These are phyloP conservation scores for Penicillium brevicompactum DNA, from an alignment of 2,329 filamentous ascomycete genomes.

Conservation along the genomic window DNA sequence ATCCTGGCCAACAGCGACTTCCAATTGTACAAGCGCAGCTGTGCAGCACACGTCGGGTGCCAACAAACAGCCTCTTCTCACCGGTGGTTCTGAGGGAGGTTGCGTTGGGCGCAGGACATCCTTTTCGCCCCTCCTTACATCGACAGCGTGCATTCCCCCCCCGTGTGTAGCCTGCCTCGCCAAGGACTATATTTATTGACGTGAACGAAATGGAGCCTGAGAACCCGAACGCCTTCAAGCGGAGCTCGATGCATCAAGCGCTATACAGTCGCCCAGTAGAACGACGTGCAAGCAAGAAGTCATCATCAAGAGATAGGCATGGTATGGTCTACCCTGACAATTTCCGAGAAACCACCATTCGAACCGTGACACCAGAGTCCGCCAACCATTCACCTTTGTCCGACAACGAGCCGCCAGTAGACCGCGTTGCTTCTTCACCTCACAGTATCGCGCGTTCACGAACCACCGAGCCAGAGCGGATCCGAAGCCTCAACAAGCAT, in stretches of 20 bases:
- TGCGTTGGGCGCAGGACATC: constrained; percentile 29
- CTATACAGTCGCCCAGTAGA: constrained; percentile 44
- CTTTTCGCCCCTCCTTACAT: constrained; percentile 24
- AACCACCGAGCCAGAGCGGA: constrained; percentile 35
- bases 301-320: constrained; percentile 49
- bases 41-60: constrained; percentile 26
- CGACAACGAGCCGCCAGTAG: constrained; percentile 37
- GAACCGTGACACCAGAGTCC: constrained; percentile 50
- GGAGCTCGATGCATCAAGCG: constrained; percentile 43
- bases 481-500: constrained; percentile 33
- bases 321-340: constrained; percentile 50
- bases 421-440: constrained; percentile 38
- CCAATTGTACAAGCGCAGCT: constrained; percentile 37
- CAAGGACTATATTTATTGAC: constrained; percentile 6
- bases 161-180: constrained; percentile 17
- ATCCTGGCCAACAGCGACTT: constrained; percentile 34
- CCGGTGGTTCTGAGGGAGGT: constrained; percentile 26
- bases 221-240: constrained; percentile 43
- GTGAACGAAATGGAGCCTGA: constrained; percentile 44
- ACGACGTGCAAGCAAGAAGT: constrained; percentile 50
- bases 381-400: constrained; percentile 42
- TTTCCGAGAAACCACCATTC: constrained; percentile 47
- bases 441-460: constrained; percentile 38
- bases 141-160: constrained; percentile 18
- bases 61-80: constrained; percentile 26